Evolutionary conservation across 2,329 filamentous ascomycete genomes (phyloP), one percentile per base, ranked within the genome.

Genomic region (Trichophyton benhamiae): DNA sequence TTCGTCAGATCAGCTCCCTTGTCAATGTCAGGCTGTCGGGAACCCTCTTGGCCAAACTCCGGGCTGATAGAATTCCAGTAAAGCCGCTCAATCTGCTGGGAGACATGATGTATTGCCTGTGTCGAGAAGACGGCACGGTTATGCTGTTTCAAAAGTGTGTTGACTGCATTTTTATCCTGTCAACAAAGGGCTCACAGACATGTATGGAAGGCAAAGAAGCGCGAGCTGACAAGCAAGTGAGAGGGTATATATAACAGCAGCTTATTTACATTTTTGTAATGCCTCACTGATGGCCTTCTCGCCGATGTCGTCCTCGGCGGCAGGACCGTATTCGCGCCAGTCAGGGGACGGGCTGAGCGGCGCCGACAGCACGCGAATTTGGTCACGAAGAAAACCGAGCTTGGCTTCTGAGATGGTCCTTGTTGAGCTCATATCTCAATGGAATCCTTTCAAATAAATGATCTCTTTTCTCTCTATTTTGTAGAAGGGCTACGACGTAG

Each of bases 81-180:
- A 27, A 82, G 69, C 25, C 72, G 75, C 66, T 82, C 77, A 64
- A 83, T 81, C 67, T 83, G 80, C 63, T 80, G 77, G 20, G 80
- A 79, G 59, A 82, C 75, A 71, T 82, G 79, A 58, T 81, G 78
- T 59, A 79, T 78, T 44, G 81, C 80, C 66, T 82, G 78, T 0
- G 76, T 75, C 53, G 78, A 78, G 71, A 82, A 83, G 46, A 80
- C 77, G 61, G 77, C 72, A 57, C 79, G 79, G 64, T 77, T 78
- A 68, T 83, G 80, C 48, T 80, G 76, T 62, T 77, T 78, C 60
- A 82, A 69, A 42, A 75, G 73, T 38, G 75, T 73, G 63, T 82
- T 82, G 17, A 82, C 80, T 81, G 61, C 53, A 17, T 17, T 58
- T 36, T 3, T 38, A 52, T 27, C 11, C 27, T 25, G 30, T 60